Evolutionary conservation across 306 rosid species (phyloP).

Genomic region (Pyrus bretschneideri): DNA sequence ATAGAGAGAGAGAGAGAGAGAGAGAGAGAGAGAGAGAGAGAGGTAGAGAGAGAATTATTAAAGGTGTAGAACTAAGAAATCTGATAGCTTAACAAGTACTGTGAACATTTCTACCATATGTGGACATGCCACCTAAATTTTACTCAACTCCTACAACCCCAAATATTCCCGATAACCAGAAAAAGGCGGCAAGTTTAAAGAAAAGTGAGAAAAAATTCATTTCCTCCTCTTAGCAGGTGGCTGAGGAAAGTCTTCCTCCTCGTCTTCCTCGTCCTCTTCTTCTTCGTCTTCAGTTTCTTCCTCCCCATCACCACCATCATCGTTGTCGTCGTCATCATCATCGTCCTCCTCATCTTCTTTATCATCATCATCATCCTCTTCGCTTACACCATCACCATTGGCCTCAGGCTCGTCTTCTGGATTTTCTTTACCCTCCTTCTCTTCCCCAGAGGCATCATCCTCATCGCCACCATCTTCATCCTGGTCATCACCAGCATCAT

Average conservation of each 20-base stretch:
- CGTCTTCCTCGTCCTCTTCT: constrained; percentile 29
- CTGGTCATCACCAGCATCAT: constrained; percentile 21
- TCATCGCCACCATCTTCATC: constrained; percentile 45
- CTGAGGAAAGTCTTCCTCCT: constrained; percentile 32
- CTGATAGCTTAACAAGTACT: constrained; percentile 1
- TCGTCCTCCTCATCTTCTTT: constrained; percentile 4
- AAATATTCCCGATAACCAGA: constrained; percentile 8
- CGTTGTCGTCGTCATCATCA: neutral
- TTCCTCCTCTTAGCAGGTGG: constrained; percentile 45
- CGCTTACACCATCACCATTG: constrained; percentile 53
- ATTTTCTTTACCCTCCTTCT: constrained; percentile 40
- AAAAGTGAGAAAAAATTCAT: constrained; percentile 3
- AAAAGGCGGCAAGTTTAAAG: neutral
- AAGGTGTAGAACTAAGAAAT: neutral
- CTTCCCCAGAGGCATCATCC: constrained; percentile 40
- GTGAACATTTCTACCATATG: constrained; percentile 9
- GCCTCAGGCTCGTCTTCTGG: constrained; percentile 48
- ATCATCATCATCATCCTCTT: constrained; percentile 34
- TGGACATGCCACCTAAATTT: constrained; percentile 18
- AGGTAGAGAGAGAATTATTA: neutral
- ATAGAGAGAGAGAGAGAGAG: neutral
- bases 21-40: neutral
- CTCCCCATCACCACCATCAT: constrained; percentile 14
- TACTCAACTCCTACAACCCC: constrained; percentile 12
- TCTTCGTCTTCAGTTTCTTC: constrained; percentile 26